These are phyloP conservation scores for Laburnicola sp. DNA, from an alignment of 2,329 filamentous ascomycete species.

Conservation along the genomic window DNA sequence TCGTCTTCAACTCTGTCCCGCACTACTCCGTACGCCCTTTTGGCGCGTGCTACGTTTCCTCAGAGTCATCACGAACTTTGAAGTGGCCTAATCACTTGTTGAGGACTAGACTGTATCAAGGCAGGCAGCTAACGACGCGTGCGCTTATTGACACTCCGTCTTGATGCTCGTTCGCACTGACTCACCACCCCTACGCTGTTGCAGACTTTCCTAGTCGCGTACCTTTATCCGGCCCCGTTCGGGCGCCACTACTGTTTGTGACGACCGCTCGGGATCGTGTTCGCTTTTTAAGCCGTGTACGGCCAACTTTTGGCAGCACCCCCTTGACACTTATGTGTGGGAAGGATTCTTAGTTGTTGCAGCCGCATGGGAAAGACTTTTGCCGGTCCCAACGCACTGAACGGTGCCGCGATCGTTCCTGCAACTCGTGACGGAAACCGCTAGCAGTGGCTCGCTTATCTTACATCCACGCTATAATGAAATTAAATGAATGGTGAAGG, in stretches of 20 bases:
- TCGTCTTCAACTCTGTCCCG: not conserved
- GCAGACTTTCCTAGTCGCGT: slow-evolving; percentile 1
- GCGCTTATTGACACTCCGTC: not conserved
- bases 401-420: too few species aligned
- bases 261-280: too few species aligned
- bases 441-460: too few species aligned
- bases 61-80: slow-evolving; percentile 1
- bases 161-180: slow-evolving; percentile 1
- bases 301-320: too few species aligned
- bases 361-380: too few species aligned
- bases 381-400: too few species aligned
- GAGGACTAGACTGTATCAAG: not conserved
- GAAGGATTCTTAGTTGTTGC: too few species aligned
- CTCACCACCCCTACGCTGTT: not conserved
- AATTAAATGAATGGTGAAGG: too few species aligned
- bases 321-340: too few species aligned
- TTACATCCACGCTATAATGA: too few species aligned
- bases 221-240: slow-evolving; percentile 4
- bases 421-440: too few species aligned
- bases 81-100: not conserved
- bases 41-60: not conserved
- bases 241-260: not conserved
- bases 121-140: not conserved
- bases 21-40: not conserved
- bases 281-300: not conserved